Base-by-base conservation (phyloP, 2,329 filamentous ascomycete genomes). In the Aplosporella prunicola region DNA sequence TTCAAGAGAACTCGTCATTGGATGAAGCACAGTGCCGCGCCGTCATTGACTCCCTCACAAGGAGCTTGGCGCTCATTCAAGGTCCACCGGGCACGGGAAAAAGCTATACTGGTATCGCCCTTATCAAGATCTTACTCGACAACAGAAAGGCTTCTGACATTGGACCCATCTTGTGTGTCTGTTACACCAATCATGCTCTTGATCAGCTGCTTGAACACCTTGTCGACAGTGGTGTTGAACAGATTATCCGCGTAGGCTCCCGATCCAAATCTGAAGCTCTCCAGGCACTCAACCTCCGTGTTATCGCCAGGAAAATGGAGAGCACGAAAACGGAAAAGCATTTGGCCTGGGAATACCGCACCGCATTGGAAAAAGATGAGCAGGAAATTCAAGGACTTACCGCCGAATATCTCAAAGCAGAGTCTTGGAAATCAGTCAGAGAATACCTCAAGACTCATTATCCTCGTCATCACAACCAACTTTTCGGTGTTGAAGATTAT, bases 41-140 rank as follows among this genome's bases (percentile, higher is more conserved):
- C 2, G 52, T 82, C 1, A 44, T 78, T 0, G 57, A 66, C 13
- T 66, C 73, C 3, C 54, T 83, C 0, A 64, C 60, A 1, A 63
- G 67, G 1, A 64, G 66, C 22, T 53, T 81, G 7, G 69, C 74
- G 1, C 60, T 82, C 4, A 78, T 82, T 9, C 78, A 84, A 57
- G 80, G 80, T 0, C 80, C 80, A 0, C 80, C 80, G 0, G 80
- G 80, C 0, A 84, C 80, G 0, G 80, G 80, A 0, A 84, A 84
- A 50, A 72, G 66, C 4, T 82, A 70, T 44, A 65, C 70, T 0
- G 78, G 78, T 3, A 64, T 75, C 2, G 64, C 69, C 28, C 51
- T 82, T n/a, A 68, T 80, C 41, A 69, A 71, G 42, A 63, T 68
- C 0, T 50, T 80, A 5, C 48, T 80, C 61, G 9, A 67, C 61